Evolutionary conservation across 345 rosid species (phyloP).

Genomic region (Hypericum perforatum): DNA sequence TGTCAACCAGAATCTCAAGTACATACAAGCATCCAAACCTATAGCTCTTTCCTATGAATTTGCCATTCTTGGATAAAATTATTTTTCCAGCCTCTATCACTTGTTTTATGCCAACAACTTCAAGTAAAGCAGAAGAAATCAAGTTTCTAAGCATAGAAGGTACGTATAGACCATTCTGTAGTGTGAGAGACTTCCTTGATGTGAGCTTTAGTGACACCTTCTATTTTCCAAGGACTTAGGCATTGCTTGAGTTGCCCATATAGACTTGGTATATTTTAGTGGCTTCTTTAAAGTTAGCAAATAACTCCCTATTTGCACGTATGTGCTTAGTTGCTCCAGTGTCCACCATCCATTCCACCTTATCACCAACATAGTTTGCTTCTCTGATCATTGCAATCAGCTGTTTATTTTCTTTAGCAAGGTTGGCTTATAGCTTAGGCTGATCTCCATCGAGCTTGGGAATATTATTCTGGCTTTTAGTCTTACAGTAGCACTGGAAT

Average conservation of each 20-base stretch:
- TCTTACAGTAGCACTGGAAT: not conserved
- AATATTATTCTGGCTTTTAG: not conserved
- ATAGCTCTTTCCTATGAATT: conserved; percentile 2
- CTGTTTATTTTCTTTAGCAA: not conserved
- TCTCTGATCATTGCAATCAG: not conserved
- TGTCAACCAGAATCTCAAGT: too few species aligned
- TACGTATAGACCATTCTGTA: not conserved
- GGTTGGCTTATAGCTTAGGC: not conserved
- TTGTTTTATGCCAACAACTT: not conserved
- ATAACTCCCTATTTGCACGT: not conserved
- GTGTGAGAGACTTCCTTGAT: not conserved
- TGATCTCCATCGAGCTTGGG: not conserved
- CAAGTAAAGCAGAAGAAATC: not conserved
- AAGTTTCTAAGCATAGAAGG: not conserved
- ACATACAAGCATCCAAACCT: not conserved
- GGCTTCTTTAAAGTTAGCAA: not conserved
- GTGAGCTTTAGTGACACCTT: too few species aligned
- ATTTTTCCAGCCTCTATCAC: not conserved
- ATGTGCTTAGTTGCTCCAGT: not conserved
- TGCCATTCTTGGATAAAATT: too few species aligned
- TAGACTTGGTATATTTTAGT: not conserved
- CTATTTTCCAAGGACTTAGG: not conserved
- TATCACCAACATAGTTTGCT: not conserved
- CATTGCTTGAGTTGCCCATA: not conserved
- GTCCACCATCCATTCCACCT: not conserved